phyloP scores from a whole-genome alignment of 192 early-diverging fungal species.

The Geranomyces variabilis region DNA sequence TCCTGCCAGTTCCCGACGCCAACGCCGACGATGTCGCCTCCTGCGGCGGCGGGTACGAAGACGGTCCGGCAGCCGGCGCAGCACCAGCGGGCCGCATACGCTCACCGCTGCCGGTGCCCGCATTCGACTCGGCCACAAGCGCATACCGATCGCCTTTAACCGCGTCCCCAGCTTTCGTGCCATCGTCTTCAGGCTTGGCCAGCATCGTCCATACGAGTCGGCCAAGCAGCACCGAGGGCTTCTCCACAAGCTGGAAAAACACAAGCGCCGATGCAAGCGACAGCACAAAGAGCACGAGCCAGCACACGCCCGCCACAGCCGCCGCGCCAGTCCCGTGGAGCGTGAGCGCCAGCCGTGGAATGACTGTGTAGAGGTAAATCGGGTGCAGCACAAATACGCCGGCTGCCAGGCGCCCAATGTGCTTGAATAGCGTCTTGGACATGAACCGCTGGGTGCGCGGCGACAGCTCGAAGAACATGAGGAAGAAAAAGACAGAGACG shows the following conservation, averaged over 20 bases:
- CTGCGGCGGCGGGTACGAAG: too few relatives aligned
- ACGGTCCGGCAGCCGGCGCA: too few relatives aligned
- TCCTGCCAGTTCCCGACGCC: too few relatives aligned
- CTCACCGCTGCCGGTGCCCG: too few relatives aligned
- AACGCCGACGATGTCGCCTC: too few relatives aligned
- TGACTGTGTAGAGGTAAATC: background rate
- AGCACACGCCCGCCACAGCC: constrained; percentile 5
- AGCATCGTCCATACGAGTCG: background rate
- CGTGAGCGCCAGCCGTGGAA: background rate
- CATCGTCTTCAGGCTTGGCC: constrained; percentile 2
- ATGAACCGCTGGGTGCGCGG: background rate
- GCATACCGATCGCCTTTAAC: constrained; percentile 11
- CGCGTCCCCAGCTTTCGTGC: background rate
- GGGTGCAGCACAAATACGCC: constrained; percentile 9
- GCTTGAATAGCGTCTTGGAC: background rate
- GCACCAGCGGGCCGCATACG: too few relatives aligned
- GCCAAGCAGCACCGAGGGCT: background rate
- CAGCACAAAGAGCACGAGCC: constrained; percentile 5
- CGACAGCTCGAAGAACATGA: constrained; percentile 14
- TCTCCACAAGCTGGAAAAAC: constrained; percentile 14
- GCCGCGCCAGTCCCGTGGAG: background rate
- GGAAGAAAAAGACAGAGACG: constrained; percentile 19
- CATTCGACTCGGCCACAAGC: background rate
- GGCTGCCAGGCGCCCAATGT: constrained; percentile 7
- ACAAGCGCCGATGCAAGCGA: background rate